Base-by-base conservation (phyloP, 192 early-diverging fungal species). In the Umbelopsis sp. region DNA sequence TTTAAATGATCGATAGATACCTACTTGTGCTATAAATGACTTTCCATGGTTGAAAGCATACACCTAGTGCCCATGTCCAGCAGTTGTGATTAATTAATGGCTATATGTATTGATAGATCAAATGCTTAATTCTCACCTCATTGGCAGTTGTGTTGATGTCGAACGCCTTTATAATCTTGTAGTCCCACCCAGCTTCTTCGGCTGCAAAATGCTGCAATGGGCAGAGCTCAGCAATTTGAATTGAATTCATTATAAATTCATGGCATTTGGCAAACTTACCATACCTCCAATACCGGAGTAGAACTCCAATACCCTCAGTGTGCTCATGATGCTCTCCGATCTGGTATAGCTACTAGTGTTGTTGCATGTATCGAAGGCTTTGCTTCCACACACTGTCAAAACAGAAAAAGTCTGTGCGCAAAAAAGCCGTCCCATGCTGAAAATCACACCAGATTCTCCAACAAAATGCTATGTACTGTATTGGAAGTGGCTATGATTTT, bases 131-230 rank as follows among this genome's bases (percentile, higher is more conserved):
- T 31, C 52, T 70, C 29, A 91, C 89, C 1, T 83, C 79, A 83
- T 99, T 98, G 29, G 96, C 95, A 25, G 93, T 89, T 6, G 85
- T 86, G 80, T 98, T 99, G 67, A 99, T 94, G 81, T 99, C 97
- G 77, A 97, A 99, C 2, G 96, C 91, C n/a, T 89, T 90, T 1
- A 93, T 74, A 47, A 99, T 89, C 22, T 88, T 65, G 26, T 84
- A 81, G 38, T 80, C 70, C 53, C 88, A 84, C 11, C 80, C 77
- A 7, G 94, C 90, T 26, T 79, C 73, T 44, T 86, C 79, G 45
- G 95, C 87, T 49, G 91, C 93, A 85, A 89, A 93, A 80, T 93
- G 93, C 93, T 87, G 56, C 14, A 31, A 50, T n/a, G 32, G 50
- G 16, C 59, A 26, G 16, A 6, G 29, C 25, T 22, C 21, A 11